Percentiles rank a stretch among this genome's conserved stretches.
Evolutionary conservation across 2,329 filamentous ascomycete species (phyloP).

Genomic region (Tolypocladium inflatum): DNA sequence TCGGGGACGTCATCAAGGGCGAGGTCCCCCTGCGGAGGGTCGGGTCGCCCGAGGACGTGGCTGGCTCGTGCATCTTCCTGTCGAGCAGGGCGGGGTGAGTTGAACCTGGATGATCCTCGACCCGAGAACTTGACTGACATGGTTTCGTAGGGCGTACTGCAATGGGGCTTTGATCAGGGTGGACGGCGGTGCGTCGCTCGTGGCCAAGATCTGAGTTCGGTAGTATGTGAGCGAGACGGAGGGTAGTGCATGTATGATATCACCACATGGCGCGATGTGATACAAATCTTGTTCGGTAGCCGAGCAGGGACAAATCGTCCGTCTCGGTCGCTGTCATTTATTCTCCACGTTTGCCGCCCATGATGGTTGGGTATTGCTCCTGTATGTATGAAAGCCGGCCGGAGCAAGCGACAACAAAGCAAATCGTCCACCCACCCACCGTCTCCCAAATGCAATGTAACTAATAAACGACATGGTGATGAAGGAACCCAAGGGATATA

Average conservation of each 20-base stretch:
- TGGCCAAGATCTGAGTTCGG: slow-evolving; percentile 31
- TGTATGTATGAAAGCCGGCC: not conserved
- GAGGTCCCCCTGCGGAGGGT: slow-evolving; percentile 58
- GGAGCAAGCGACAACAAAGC: not conserved
- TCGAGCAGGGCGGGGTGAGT: slow-evolving; percentile 52
- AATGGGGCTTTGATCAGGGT: slow-evolving; percentile 56
- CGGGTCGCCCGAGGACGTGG: slow-evolving; percentile 58
- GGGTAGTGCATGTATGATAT: not conserved
- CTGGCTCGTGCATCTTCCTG: slow-evolving; percentile 62
- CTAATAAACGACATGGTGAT: not conserved
- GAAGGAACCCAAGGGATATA: slow-evolving; percentile 1
- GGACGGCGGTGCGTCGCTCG: slow-evolving; percentile 45
- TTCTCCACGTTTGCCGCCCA: not conserved
- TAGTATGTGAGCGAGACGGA: not conserved
- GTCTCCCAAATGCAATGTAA: not conserved
- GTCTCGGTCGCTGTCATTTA: not conserved
- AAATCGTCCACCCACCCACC: not conserved
- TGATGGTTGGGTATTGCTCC: not conserved
- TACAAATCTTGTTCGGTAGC: not conserved
- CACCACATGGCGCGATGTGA: not conserved
- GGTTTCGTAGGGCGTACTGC: slow-evolving; percentile 35
- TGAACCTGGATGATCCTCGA: not conserved
- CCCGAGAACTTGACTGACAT: not conserved
- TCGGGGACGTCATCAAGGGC: slow-evolving; percentile 42
- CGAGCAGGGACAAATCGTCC: not conserved